Evolutionary conservation across 768 basidiomycete species (phyloP).

Genomic region (Holtermannia corniformis): DNA sequence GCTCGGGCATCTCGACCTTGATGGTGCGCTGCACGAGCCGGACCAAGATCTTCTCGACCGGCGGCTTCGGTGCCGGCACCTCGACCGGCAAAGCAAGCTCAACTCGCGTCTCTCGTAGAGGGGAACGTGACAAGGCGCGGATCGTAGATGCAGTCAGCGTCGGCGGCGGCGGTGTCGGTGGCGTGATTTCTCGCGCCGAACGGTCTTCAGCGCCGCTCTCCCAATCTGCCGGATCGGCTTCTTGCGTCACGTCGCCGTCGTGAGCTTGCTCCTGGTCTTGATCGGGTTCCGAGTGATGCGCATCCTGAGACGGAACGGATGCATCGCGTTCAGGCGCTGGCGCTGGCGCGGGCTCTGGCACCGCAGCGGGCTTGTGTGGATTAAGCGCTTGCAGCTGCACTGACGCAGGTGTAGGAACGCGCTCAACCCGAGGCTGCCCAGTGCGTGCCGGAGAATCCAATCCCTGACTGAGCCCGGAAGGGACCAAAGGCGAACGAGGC

Average conservation of each 20-base stretch:
- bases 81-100: not conserved
- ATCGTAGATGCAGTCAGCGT: no score
- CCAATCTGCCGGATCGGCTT: not conserved
- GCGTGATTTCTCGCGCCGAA: no score
- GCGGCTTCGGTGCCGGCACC: no score
- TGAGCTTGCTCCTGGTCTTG: conserved; percentile 8
- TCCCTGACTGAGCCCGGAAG: no score
- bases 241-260: not conserved
- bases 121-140: no score
- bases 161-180: not conserved
- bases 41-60: not conserved
- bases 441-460: no score
- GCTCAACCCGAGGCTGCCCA: no score
- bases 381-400: no score
- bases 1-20: not conserved
- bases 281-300: not conserved
- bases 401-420: no score
- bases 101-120: not conserved
- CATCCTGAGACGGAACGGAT: not conserved
- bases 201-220: not conserved
- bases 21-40: not conserved
- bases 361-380: not conserved
- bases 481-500: no score
- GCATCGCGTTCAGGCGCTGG: not conserved
- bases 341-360: not conserved